Percentiles rank a stretch among this genome's conserved stretches.
These are phyloP conservation scores for Cytospora leucostoma DNA, from an alignment of 2,329 filamentous ascomycete species.

Conservation along the genomic window DNA sequence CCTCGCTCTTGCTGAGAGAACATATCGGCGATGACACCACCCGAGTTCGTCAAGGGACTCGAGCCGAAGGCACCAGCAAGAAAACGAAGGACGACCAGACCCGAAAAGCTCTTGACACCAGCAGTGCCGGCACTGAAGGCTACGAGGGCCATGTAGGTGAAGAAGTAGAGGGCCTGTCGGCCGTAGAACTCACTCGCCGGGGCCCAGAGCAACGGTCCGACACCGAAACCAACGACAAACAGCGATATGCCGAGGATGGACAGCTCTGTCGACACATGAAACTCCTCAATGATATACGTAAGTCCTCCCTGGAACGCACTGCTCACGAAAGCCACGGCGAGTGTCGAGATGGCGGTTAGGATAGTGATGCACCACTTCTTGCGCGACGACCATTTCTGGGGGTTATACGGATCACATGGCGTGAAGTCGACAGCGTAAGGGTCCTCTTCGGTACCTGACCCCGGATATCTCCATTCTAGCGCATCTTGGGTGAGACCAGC, in stretches of 20 bases:
- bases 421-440: constrained; percentile 72
- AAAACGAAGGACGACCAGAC: constrained; percentile 64
- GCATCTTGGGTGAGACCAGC: constrained; percentile 59
- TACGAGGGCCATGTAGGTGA: constrained; percentile 57
- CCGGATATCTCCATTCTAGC: constrained; percentile 56
- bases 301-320: constrained; percentile 66
- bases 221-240: constrained; percentile 31
- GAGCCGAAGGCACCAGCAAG: constrained; percentile 64
- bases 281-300: constrained; percentile 54
- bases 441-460: constrained; percentile 64
- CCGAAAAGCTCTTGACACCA: constrained; percentile 57
- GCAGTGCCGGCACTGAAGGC: constrained; percentile 63
- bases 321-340: constrained; percentile 70
- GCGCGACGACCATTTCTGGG: constrained; percentile 55
- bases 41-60: constrained; percentile 62
- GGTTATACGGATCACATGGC: constrained; percentile 66
- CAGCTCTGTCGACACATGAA: constrained; percentile 52
- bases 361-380: constrained; percentile 69
- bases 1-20: constrained; percentile 56
- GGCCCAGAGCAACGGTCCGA: constrained; percentile 30
- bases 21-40: constrained; percentile 64
- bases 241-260: constrained; percentile 58
- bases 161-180: constrained; percentile 59
- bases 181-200: constrained; percentile 55
- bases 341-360: constrained; percentile 64